A percentile compares a stretch with the other conserved stretches of the same genome.
phyloP scores from a whole-genome alignment of 2,329 filamentous ascomycete genomes.

The Cladosporium halotolerans region DNA sequence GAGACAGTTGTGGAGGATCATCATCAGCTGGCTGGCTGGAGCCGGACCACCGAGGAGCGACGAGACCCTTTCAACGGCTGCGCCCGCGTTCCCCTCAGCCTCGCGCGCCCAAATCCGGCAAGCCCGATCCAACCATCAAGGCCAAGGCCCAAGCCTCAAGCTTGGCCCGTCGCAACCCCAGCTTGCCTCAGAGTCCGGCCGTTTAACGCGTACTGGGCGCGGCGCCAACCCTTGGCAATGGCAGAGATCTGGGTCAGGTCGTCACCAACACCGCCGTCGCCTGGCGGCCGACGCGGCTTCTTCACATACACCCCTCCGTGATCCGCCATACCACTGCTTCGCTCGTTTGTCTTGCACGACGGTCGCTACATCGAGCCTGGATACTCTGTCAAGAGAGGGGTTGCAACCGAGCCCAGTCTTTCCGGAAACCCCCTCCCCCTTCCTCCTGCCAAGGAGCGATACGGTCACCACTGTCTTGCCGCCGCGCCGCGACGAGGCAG shows the following conservation, averaged over 20 bases:
- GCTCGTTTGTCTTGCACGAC: not conserved
- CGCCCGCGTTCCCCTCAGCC: too few relatives aligned
- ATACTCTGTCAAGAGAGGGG: not conserved
- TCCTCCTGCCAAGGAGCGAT: constrained; percentile 8
- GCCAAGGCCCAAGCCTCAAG: too few relatives aligned
- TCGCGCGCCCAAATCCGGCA: too few relatives aligned
- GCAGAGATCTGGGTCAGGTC: not conserved
- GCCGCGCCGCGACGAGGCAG: not conserved
- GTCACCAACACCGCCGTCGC: not conserved
- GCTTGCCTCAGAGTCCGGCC: not conserved
- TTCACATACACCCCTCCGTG: too few relatives aligned
- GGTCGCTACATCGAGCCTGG: not conserved
- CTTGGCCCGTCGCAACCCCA: too few relatives aligned
- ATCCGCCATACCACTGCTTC: not conserved
- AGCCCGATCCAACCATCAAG: too few relatives aligned
- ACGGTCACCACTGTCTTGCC: constrained; percentile 3
- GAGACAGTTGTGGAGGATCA: too few relatives aligned
- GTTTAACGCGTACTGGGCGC: not conserved
- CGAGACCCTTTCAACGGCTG: too few relatives aligned
- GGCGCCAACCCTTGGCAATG: not conserved
- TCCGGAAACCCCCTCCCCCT: not conserved
- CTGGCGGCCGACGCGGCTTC: too few relatives aligned
- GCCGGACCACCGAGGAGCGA: too few relatives aligned
- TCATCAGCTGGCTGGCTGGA: too few relatives aligned
- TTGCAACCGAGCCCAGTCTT: too few relatives aligned